Evolutionary conservation across 2,329 filamentous ascomycete species (phyloP).

Genomic region (Fusarium irregulare): DNA sequence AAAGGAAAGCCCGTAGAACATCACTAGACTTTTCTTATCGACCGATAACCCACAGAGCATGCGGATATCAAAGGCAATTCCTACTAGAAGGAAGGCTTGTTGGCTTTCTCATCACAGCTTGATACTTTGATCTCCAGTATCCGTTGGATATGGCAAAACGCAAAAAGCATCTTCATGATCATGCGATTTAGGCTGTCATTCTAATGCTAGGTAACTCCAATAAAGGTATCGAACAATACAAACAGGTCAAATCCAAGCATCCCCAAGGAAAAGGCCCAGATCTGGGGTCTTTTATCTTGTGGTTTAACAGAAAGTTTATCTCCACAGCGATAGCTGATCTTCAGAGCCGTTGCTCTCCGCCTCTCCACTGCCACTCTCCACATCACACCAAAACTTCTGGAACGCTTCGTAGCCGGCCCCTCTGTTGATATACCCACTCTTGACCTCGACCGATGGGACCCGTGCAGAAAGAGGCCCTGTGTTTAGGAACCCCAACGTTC

Average conservation of each 20-base stretch:
- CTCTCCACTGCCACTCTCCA: constrained; percentile 25
- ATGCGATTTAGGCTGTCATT: constrained; percentile 11
- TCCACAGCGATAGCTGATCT: constrained; percentile 19
- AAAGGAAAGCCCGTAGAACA: not conserved
- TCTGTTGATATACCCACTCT: constrained; percentile 20
- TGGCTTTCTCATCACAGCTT: not conserved
- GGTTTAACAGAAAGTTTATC: constrained; percentile 3
- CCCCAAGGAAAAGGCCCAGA: not conserved
- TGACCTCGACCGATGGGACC: constrained; percentile 35
- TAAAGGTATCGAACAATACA: constrained; percentile 1
- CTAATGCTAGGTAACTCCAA: constrained; percentile 7
- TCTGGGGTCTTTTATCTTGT: constrained; percentile 7
- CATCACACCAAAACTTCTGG: constrained; percentile 20
- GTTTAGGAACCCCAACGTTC: not conserved
- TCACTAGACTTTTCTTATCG: not conserved
- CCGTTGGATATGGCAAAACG: not conserved
- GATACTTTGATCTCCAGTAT: not conserved
- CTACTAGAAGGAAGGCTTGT: too few species aligned
- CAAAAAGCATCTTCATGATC: not conserved
- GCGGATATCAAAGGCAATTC: not conserved
- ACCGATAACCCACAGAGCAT: not conserved
- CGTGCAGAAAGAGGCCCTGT: constrained; percentile 3
- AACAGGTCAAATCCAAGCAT: constrained; percentile 1
- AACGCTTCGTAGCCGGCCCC: constrained; percentile 20
- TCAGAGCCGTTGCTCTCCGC: constrained; percentile 36